Conservation (phyloP, 2,329 filamentous ascomycete genomes). For the Daldinia sp. region DNA sequence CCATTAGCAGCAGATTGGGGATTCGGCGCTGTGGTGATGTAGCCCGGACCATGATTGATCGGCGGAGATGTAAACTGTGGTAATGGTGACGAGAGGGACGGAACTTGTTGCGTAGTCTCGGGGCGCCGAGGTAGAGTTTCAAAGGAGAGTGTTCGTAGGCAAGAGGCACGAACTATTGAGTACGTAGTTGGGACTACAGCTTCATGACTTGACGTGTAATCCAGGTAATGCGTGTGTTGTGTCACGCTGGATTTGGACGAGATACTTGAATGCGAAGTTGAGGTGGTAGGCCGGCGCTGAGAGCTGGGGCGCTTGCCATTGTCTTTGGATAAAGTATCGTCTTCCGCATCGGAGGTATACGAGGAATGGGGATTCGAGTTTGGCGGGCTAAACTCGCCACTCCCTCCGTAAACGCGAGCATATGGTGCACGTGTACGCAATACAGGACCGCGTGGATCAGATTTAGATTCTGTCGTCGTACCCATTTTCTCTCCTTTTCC, state of each 20-base stretch:
- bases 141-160: slow-evolving; percentile 73
- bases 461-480: slow-evolving; percentile 46
- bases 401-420: slow-evolving; percentile 66
- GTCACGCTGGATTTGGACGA: slow-evolving; percentile 62
- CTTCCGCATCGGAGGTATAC: slow-evolving; percentile 66
- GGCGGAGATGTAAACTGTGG: slow-evolving; percentile 54
- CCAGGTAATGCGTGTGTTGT: slow-evolving; percentile 73
- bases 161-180: slow-evolving; percentile 74
- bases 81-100: slow-evolving; percentile 45
- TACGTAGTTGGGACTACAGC: slow-evolving; percentile 72
- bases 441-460: slow-evolving; percentile 64
- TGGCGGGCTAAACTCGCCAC: slow-evolving; percentile 62
- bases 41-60: slow-evolving; percentile 56
- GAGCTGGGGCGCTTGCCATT: slow-evolving; percentile 50
- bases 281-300: slow-evolving; percentile 59
- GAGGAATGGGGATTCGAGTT: slow-evolving; percentile 62
- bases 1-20: slow-evolving; percentile 65
- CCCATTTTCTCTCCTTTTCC: slow-evolving; percentile 39
- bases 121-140: slow-evolving; percentile 72
- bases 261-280: slow-evolving; percentile 65
- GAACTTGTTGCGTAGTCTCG: slow-evolving; percentile 53
- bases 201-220: slow-evolving; percentile 77
- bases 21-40: slow-evolving; percentile 66
- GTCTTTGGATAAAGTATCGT: slow-evolving; percentile 53
- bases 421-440: slow-evolving; percentile 71